These are phyloP conservation scores for Achaetomium macrosporum DNA, from an alignment of 2,329 filamentous ascomycete species.

Conservation along the genomic window DNA sequence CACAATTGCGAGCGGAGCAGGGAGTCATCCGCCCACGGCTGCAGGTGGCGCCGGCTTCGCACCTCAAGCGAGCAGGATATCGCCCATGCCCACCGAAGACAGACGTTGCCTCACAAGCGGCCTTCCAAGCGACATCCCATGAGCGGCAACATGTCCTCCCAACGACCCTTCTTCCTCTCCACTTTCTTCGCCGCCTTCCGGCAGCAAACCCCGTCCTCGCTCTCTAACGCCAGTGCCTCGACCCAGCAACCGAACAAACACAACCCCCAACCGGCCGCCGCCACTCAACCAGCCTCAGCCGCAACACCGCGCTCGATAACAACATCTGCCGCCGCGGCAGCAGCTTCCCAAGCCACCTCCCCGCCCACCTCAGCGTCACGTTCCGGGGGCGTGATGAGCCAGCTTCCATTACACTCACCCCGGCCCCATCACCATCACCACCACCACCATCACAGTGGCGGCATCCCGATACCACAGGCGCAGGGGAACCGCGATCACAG, in stretches of 20 bases:
- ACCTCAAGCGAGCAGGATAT: too few species aligned
- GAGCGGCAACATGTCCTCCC: slow-evolving; percentile 40
- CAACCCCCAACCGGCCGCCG: slow-evolving; percentile 25
- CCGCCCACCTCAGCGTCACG: slow-evolving; percentile 13
- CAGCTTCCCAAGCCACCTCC: slow-evolving; percentile 13
- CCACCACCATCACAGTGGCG: slow-evolving; percentile 20
- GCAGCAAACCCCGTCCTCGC: slow-evolving; percentile 34
- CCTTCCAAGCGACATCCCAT: neutral
- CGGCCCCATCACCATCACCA: slow-evolving; percentile 25
- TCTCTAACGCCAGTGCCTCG: slow-evolving; percentile 17
- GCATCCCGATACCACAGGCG: slow-evolving; percentile 37
- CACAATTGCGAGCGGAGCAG: too few species aligned
- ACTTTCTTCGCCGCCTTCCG: slow-evolving; percentile 52
- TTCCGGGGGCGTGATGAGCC: slow-evolving; percentile 25
- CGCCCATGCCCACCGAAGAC: too few species aligned
- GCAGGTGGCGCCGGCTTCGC: too few species aligned
- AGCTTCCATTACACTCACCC: slow-evolving; percentile 28
- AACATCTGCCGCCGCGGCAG: slow-evolving; percentile 5
- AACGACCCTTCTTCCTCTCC: slow-evolving; percentile 52
- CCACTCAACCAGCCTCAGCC: slow-evolving; percentile 11
- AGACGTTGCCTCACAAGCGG: too few species aligned
- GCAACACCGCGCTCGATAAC: slow-evolving; percentile 19
- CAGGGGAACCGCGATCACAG: slow-evolving; percentile 1
- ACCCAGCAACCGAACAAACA: slow-evolving; percentile 36
- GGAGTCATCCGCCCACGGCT: too few species aligned